Base-by-base conservation (phyloP, 441 rosid species). In the Adansonia gregorii region DNA sequence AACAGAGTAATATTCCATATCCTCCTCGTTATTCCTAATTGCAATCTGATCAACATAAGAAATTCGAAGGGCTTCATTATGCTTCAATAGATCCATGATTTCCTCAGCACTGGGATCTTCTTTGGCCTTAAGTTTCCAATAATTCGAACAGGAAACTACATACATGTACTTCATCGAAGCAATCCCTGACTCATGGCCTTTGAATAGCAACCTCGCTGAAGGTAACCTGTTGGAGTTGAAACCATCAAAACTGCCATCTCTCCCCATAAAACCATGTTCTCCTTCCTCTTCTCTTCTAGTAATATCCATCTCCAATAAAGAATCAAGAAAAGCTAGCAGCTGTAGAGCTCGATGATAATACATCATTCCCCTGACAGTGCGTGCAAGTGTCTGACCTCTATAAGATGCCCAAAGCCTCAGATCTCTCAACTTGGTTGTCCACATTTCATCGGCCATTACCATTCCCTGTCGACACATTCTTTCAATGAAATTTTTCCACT, bases 401-500 rank as follows among this genome's bases (percentile, higher is more conserved):
- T 91, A 88, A 24, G 93, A 91, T 59, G 90, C 93, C 94, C 93
- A 91, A 76, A 87, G 90, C 89, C 91, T 87, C 81, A 89, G 85
- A 65, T 91, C 94, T 77, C 86, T 87, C 79, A 85, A 76, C 87
- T 83, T 94, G 65, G 87, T 82, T 10, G 88, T 87, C 90, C 89
- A 89, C 67, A 94, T 81, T 77, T 93, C 95, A 19, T 55, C 60
- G 3, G 88, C 94, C 48, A 82, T 86, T 73, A 20, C 83, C 88
- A 91, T 88, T 51, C 98, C 98, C 81, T 92, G 94, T 73, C 87
- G 82, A 49, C 73, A 93, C 95, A 93, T 89, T 87, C 98, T 89
- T 83, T 94, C 92, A 69, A 89, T 80, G 69, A 94, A 94, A 79
- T 90, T 92, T 78, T 81, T 88, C 98, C 97, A 94, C 56, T 94